A percentile compares a stretch with the other conserved stretches of the same genome.
Evolutionary conservation across 2,329 filamentous ascomycete genomes (phyloP).

Genomic region (Ilyonectria destructans): DNA sequence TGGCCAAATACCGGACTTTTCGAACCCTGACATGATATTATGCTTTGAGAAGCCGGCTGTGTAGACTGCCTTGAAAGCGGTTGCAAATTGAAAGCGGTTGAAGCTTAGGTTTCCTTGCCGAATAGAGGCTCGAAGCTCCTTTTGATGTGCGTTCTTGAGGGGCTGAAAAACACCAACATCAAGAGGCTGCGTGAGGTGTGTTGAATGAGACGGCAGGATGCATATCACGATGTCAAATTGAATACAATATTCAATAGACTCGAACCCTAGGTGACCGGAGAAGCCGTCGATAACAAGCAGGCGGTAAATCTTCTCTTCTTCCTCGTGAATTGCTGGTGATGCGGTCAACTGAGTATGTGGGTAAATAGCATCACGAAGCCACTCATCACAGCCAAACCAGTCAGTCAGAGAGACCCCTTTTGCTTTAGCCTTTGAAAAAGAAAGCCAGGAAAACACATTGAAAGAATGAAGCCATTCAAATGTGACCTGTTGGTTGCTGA

Average conservation of each 20-base stretch:
- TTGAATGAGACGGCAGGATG: not conserved
- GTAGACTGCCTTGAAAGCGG: too few relatives aligned
- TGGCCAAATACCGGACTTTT: conserved; percentile 5
- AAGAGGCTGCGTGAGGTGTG: not conserved
- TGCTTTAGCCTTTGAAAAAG: not conserved
- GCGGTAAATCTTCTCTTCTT: not conserved
- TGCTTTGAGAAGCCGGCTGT: not conserved
- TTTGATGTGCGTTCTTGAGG: not conserved
- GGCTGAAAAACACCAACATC: too few relatives aligned
- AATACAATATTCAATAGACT: too few relatives aligned
- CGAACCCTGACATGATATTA: conserved; percentile 9
- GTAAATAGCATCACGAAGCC: not conserved
- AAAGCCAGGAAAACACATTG: not conserved
- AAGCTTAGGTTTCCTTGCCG: too few relatives aligned
- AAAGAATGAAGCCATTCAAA: not conserved
- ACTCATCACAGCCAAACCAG: conserved; percentile 21
- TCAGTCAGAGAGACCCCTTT: not conserved
- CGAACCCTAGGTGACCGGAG: not conserved
- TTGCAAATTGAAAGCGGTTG: too few relatives aligned
- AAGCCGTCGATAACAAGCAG: conserved; percentile 4
- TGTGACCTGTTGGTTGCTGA: not conserved
- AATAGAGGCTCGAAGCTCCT: conserved; percentile 4
- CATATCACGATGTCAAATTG: too few relatives aligned
- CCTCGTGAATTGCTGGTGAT: not conserved
- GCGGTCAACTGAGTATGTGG: not conserved